Conservation (phyloP, 768 basidiomycete genomes). For the Rhodocollybia butyracea region DNA sequence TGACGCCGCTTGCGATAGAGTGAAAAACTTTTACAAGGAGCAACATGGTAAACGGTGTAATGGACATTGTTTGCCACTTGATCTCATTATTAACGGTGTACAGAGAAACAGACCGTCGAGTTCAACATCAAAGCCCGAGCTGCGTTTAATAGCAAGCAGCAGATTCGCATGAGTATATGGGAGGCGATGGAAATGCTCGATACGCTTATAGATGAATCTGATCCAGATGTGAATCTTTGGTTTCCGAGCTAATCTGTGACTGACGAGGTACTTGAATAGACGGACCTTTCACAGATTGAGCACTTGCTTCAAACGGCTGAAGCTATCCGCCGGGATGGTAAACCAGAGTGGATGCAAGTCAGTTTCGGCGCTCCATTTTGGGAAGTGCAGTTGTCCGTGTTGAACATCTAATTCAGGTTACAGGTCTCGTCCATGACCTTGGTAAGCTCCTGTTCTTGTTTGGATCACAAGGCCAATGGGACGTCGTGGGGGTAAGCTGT, state of each 20-base stretch:
- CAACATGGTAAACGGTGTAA: conserved; percentile 83
- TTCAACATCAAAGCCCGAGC: conserved; percentile 80
- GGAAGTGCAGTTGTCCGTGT: too few species aligned
- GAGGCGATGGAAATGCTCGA: conserved; percentile 85
- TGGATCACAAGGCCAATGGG: conserved; percentile 89
- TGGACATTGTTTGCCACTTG: too few species aligned
- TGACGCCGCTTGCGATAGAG: conserved; percentile 71
- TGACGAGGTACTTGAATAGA: conserved; percentile 36
- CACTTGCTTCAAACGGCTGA: conserved; percentile 92
- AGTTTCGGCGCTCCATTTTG: too few species aligned
- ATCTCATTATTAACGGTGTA: too few species aligned
- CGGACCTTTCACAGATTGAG: conserved; percentile 79
- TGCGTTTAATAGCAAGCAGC: conserved; percentile 62
- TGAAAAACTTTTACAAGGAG: conserved; percentile 74
- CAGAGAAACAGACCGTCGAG: conserved; percentile 85
- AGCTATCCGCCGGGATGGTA: conserved; percentile 80
- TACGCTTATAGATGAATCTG: conserved; percentile 85
- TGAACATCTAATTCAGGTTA: too few species aligned
- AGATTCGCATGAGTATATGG: conserved; percentile 83
- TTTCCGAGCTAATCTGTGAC: conserved; percentile 7
- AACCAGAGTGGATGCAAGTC: conserved; percentile 90
- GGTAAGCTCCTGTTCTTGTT: conserved; percentile 86
- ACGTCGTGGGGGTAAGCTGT: conserved; percentile 77
- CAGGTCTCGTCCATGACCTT: conserved; percentile 85
- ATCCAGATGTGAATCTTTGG: conserved; percentile 75